Percentiles rank a stretch among this genome's conserved stretches.
Conservation (phyloP, 164 flowering plant species). For the Stephania yunnanensis region DNA sequence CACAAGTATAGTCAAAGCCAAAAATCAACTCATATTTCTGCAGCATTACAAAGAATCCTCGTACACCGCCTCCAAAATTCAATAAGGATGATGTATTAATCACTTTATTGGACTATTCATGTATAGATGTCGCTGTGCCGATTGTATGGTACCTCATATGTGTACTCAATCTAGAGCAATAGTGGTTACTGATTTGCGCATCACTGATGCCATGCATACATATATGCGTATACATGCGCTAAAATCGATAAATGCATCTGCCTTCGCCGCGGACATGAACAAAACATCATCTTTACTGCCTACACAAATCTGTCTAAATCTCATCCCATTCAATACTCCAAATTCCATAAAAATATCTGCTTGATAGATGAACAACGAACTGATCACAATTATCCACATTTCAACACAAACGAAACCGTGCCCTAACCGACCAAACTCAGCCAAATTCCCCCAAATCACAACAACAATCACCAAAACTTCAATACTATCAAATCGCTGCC, state of each 20-base stretch:
- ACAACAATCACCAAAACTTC: neutral
- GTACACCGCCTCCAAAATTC: neutral
- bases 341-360: no score
- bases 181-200: no score
- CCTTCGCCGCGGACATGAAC: no score
- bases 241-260: no score
- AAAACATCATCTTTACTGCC: no score
- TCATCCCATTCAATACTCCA: no score
- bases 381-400: neutral
- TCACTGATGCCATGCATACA: no score
- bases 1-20: neutral
- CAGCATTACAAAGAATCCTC: neutral
- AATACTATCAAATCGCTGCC: neutral
- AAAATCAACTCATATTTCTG: neutral
- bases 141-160: neutral
- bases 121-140: neutral
- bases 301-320: no score
- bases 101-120: neutral
- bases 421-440: neutral
- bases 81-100: neutral
- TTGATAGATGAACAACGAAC: no score
- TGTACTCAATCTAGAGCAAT: no score
- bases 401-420: neutral
- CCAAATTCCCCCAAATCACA: neutral
- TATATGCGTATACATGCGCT: no score